Evolutionary conservation across 371 early-diverging fungal genomes (phyloP), one percentile per base, ranked within the genome.

Genomic region (Batrachochytrium dendrobatidis): DNA sequence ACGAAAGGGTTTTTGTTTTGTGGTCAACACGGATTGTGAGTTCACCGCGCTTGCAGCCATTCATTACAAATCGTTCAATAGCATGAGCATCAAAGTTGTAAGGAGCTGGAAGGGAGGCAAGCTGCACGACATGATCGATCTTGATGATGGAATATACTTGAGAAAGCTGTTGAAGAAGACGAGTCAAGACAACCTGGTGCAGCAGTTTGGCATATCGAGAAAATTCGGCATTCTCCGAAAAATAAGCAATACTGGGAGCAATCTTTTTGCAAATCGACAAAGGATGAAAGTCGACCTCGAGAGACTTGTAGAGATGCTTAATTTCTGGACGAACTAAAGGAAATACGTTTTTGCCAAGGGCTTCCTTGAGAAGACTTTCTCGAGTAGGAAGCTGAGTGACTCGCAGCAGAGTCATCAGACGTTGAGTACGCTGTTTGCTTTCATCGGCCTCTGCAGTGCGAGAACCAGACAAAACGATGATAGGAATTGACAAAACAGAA

Each of bases 281-380:
- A 55, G 98, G 98, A 62, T 96, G 95, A 88, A 98, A 98, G 69
- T 94, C 72, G 58, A 89, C 89, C 77, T 95, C 98, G 53, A 98
- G 83, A 32, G 91, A 86, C 72, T 92, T 85, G 84, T 93, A 94
- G 39, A 97, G 79, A 28, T 93, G 90, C 34, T 87, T 86, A 57
- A 95, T 81, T 71, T 92, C 94, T 25, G 93, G 89, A 45, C 87
- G 83, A 46, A 92, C 94, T 55, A 87, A 86, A 56, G 83, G 75
- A 58, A 94, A 83, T 43, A 94, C 86, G 71, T 85, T 86, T 71
- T 89, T 86, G 82, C 82, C 81, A 26, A 91, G 74, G 17, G 91
- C 92, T 66, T 92, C 92, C 79, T 85, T 89, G 62, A 96, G 79
- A 59, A 98, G 77, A 59, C 84, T 82, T 55, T 91, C 87, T 57